Conservation (phyloP, 2,329 filamentous ascomycete species). For the Hypoxylon sp. region DNA sequence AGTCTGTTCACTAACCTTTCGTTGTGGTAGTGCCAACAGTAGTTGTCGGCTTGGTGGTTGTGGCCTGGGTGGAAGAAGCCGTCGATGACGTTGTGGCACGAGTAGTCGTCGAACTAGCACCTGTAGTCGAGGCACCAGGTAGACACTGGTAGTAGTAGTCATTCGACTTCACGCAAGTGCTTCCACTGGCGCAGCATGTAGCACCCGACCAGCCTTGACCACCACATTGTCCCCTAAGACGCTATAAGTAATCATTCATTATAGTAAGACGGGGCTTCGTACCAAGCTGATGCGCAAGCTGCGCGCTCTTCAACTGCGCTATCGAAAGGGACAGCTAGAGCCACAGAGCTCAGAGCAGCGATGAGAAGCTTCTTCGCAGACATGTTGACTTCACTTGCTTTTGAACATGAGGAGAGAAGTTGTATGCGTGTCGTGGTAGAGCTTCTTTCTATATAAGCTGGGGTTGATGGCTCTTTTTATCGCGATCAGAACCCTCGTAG, state of each 20-base stretch:
- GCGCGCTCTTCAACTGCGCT: conserved; percentile 56
- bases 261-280: conserved; percentile 31
- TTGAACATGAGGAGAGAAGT: conserved; percentile 14
- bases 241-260: conserved; percentile 19
- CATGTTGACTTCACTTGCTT: conserved; percentile 44
- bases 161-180: conserved; percentile 53
- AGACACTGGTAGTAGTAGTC: conserved; percentile 49
- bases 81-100: conserved; percentile 26
- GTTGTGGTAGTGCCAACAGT: conserved; percentile 41
- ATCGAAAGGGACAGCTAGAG: conserved; percentile 59
- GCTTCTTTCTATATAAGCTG: not conserved
- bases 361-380: conserved; percentile 53
- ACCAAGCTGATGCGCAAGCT: conserved; percentile 56
- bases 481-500: not conserved
- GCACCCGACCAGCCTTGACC: conserved; percentile 61
- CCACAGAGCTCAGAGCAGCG: conserved; percentile 56
- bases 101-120: conserved; percentile 35
- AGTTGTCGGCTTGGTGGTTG: conserved; percentile 7
- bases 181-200: conserved; percentile 62
- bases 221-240: conserved; percentile 59
- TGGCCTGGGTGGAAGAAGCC: conserved; percentile 51
- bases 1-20: conserved; percentile 20
- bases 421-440: conserved; percentile 33
- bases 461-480: conserved; percentile 22
- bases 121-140: conserved; percentile 35